Conservation (phyloP, 768 basidiomycete species). For the Suillus tomentosus region DNA sequence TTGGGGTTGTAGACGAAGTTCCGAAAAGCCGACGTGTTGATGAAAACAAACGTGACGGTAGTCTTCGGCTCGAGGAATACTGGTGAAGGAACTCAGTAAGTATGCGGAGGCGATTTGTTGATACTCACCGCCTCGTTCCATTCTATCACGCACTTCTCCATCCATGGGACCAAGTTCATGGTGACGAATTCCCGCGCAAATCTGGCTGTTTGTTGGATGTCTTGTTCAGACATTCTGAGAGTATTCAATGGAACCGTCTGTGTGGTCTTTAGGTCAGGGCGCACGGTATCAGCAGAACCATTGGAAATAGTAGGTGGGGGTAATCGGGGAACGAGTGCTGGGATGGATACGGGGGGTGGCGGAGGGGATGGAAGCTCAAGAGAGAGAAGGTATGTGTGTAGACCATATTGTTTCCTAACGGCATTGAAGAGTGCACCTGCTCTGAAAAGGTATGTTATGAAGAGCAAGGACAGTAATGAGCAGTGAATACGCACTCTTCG, state of each 20-base stretch:
- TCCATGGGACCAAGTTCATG: conserved; percentile 92
- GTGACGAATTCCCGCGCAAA: conserved; percentile 88
- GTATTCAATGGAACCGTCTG: conserved; percentile 26
- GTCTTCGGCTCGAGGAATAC: conserved; percentile 72
- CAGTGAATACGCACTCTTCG: conserved; percentile 64
- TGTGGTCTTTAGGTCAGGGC: conserved; percentile 18
- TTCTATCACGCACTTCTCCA: conserved; percentile 91
- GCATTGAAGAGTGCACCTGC: conserved; percentile 81
- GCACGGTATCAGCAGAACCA: conserved; percentile 25
- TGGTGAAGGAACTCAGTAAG: conserved; percentile 27
- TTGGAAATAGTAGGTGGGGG: conserved; percentile 49
- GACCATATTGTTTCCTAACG: conserved; percentile 83
- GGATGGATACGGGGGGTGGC: conserved; percentile 68
- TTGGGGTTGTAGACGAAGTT: conserved; percentile 49
- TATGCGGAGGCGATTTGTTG: neutral
- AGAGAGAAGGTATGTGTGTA: conserved; percentile 72
- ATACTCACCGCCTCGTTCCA: conserved; percentile 83
- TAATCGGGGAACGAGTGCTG: conserved; percentile 64
- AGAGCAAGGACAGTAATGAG: conserved; percentile 7
- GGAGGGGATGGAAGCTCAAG: conserved; percentile 62
- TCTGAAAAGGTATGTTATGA: conserved; percentile 41
- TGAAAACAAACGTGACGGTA: conserved; percentile 85
- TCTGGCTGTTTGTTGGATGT: conserved; percentile 72
- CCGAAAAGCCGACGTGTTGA: conserved; percentile 86
- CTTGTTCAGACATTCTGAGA: conserved; percentile 62